Base-by-base conservation (phyloP, 2,329 filamentous ascomycete species). In the Hymenoscyphus fraxineus region DNA sequence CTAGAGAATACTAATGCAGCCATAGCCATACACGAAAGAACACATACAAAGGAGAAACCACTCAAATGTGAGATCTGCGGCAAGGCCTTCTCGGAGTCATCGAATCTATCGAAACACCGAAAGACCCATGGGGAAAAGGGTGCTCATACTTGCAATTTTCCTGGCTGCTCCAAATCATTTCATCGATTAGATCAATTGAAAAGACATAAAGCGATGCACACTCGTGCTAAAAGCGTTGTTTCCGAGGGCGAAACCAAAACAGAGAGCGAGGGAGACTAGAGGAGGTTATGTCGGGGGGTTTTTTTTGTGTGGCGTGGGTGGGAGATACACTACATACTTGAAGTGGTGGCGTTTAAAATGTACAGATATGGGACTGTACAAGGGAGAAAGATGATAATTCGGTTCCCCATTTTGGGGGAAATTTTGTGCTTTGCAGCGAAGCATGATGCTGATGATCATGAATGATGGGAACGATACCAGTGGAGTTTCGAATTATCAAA, bases 11-110 rank as follows among this genome's bases (percentile, higher is more conserved):
- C 44, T 51, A 51, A 51, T 19, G 7, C 6, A 5, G 9, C 9
- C 47, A 9, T 68, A 87, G 85, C 86, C n/a, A 88, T 88, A 80
- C 88, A 91, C 69, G 82, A 83, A 70, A 81, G 87, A 47, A 86
- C 83, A 15, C 88, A 90, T 70, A 88, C 87, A 0, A 85, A 86
- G 54, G 82, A 85, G 58, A 89, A 89, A 71, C 86, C 86, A 0
- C 76, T 89, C 0, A 75, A 78, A 56, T 89, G 86, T 67, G 80
- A 84, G 1, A 77, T 82, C 35, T 89, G 87, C 68, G 80, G 79
- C 57, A 86, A 85, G 70, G 76, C 76, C 10, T 89, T 89, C 71
- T 82, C 83, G 65, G 86, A 89, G 73, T 88, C 86, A 0, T 88
- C 86, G 3, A 89, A 89, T 69, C 76, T 89, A 19, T 85, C 86